A percentile compares a stretch with the other conserved stretches of the same genome.
These are phyloP conservation scores for Ceratocystis albifundus DNA, from an alignment of 2,329 filamentous ascomycete species.

Conservation along the genomic window DNA sequence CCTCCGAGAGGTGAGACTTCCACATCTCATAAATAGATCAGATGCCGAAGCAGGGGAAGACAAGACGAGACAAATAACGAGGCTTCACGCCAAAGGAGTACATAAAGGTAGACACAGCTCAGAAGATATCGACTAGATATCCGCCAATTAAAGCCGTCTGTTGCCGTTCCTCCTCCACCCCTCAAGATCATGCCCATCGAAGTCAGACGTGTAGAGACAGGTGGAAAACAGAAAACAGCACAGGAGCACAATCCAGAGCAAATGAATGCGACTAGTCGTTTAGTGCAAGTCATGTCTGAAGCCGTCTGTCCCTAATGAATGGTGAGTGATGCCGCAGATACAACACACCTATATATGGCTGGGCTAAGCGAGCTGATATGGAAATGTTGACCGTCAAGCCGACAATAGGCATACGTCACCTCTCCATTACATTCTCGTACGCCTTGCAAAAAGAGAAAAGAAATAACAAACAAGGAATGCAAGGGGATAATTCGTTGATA, in stretches of 20 bases:
- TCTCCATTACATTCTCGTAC: background rate
- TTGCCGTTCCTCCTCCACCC: too few species aligned
- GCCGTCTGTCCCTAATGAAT: background rate
- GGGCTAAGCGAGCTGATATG: background rate
- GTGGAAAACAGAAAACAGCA: too few species aligned
- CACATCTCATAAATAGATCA: background rate
- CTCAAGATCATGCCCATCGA: too few species aligned
- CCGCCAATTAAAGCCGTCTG: too few species aligned
- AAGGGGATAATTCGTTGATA: background rate
- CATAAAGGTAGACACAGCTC: background rate
- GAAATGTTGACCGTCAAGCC: too few species aligned
- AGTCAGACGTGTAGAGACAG: too few species aligned
- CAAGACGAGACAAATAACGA: background rate
- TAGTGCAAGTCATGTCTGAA: background rate
- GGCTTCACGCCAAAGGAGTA: background rate
- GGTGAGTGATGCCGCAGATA: background rate
- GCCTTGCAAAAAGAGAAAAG: background rate
- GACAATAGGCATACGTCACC: background rate
- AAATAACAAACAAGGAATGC: background rate
- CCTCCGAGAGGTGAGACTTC: conserved; percentile 5
- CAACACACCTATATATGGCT: background rate
- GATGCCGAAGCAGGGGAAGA: background rate
- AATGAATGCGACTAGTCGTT: background rate
- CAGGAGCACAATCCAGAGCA: too few species aligned
- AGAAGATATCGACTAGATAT: too few species aligned